Base-by-base conservation (phyloP, 2,329 filamentous ascomycete genomes). In the Esteya vermicola region DNA sequence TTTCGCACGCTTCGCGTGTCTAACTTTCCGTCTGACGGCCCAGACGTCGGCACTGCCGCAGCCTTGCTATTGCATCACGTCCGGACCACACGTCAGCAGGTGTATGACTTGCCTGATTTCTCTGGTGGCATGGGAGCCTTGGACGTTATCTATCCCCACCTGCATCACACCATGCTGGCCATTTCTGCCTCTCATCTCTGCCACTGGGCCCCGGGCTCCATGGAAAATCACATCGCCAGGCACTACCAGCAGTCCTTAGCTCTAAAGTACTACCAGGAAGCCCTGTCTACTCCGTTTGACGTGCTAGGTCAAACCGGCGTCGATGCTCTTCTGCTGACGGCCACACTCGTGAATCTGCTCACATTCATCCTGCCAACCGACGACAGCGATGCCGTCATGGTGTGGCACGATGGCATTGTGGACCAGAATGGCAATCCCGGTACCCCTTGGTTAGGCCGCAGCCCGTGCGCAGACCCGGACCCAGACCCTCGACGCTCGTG, bases 281-380 rank as follows among this genome's bases (percentile, higher is more conserved):
- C 46, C 10, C 41, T 52, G 18, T 22, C 31, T 12, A 47, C 44
- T 6, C 46, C 49, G 12, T 41, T 49, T 22, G 33, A n/a, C 6
- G 25, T 16, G 14, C 46, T 47, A 22, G 48, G 47, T 13, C 44
- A 49, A 37, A 19, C 35, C 5, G 49, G 47, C 22, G 42, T 47
- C 30, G 48, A 49, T 19, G 44, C 43, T 8, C 42, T 52, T 32
- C 38, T 52, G 21, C 37, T 50, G 27, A 50, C 48, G 3, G 47
- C 48, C 33, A 47, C 50, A 45, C 38, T 50, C 18, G 45, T 50
- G 35, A 52, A 50, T 45, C 41, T 48, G 43, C 41, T 52, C 22
- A 25, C 48, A 26, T 50, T 51, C 34, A 38, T 44, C 12, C 38
- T 52, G 38, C 49, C 49, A 6, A 19, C 40, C 3, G 48, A 51